Base-by-base conservation (phyloP, 805 yeast genomes). In the Kazachstania bromeliacearum region DNA sequence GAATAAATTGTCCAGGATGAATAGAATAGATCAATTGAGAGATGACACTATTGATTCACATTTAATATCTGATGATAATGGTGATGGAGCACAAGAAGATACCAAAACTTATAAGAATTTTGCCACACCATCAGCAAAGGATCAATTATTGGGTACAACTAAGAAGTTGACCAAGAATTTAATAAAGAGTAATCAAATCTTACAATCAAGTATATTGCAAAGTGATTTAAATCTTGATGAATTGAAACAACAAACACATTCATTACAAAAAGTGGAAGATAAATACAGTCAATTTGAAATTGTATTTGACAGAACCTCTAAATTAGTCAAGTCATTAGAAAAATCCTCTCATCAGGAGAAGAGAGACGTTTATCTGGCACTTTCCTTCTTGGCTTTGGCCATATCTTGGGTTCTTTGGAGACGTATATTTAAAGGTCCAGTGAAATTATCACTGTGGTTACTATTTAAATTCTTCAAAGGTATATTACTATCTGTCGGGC, bases 401-500 rank as follows among this genome's bases (percentile, higher is more conserved):
- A 43, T 59, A 3, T 35, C 50, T 1, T 59, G 62, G 63, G 58
- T 59, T 3, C 35, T 59, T 4, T 59, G 63, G 62, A 43, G 62
- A 24, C 53, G 64, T 31, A 44, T 59, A 4, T 50, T 59, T 38
- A 56, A 50, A 35, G 34, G 50, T 14, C 64, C 64, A 2, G 43
- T 51, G 5, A 59, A 53, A 34, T 31, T 59, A 13, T 35, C 38
- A 2, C 24, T 59, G 7, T 59, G 63, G 63, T 17, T 57, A 9
- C 33, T 49, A 31, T 59, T 59, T 46, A 50, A 50, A 20, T 55
- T 59, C 31, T 58, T 68, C 44, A 73, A 68, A 43, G 54, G 51
- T 3, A 45, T 56, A 4, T 36, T 59, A 23, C 35, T 44, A 7
- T 35, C 56, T 3, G 32, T 51, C 1, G 63, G 63, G 6, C 38